Base-by-base conservation (phyloP, 768 basidiomycete genomes). In the Xerocomellus chrysenteron region DNA sequence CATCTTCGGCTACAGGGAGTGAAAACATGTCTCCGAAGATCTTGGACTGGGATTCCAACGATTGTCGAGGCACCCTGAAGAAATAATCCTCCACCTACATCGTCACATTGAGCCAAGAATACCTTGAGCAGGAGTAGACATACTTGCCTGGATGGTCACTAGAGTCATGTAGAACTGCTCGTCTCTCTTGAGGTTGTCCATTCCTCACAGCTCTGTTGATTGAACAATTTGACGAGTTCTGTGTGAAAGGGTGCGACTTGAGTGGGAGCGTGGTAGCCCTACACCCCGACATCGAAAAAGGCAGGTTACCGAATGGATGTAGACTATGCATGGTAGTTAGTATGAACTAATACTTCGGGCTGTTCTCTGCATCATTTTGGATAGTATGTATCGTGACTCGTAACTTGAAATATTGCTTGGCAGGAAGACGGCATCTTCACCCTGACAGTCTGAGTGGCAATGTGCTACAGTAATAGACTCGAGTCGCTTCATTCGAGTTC, bases 21-120 rank as follows among this genome's bases (percentile, higher is more conserved):
- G 55, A 47, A 52, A 69, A 69, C 58, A 72, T 58, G 24, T 68
- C 62, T 19, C 55, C 56, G 35, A 72, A 72, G 37, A 68, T 14
- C 32, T 50, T 60, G n/a, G 66, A 70, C 17, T 59, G 58, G n/a
- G 57, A 55, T 32, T 72, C 65, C 33, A 72, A 36, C 1, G 52
- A 26, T 19, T 56, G 49, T 16, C 63, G 58, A 17, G 72, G 72
- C 6, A 73, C 50, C 49, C 56, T 70, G 57, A 66, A 73, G 32
- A 71, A 52, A 41, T 46, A 19, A 40, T 63, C 43, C 47, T 70
- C 72, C 9, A 73, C 70, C 70, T 72, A 5, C 16, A 11, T 37
- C n/a, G 17, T 19, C 30, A 21, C 14, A 26, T 11, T 56, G 17
- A 63, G 50, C 45, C 4, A 32, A 43, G n/a, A 33, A 21, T 26